Percentiles rank a stretch among this genome's conserved stretches.
Evolutionary conservation across 345 rosid species (phyloP).

Genomic region (Lagerstroemia speciosa): DNA sequence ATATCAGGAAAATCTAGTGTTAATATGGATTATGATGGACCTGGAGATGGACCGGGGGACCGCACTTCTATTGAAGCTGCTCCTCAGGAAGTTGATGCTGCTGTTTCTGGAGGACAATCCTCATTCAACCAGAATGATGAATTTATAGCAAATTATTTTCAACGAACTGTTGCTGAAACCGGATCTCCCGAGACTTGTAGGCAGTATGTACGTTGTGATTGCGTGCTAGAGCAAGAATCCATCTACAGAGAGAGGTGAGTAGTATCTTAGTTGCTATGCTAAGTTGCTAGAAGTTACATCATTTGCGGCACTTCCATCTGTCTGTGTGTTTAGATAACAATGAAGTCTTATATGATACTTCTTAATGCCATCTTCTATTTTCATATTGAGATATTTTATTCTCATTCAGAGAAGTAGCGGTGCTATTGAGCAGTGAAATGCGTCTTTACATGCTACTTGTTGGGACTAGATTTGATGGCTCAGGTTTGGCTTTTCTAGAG

Average conservation of each 20-base stretch:
- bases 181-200: conserved; percentile 50
- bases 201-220: conserved; percentile 49
- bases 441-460: conserved; percentile 62
- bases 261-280: neutral
- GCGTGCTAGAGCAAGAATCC: conserved; percentile 58
- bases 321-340: neutral
- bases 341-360: neutral
- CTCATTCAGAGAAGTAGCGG: conserved; percentile 63
- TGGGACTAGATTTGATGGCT: conserved; percentile 46
- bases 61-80: conserved; percentile 5
- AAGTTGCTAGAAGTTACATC: neutral
- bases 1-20: conserved; percentile 28
- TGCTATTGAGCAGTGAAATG: conserved; percentile 54
- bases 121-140: conserved; percentile 27
- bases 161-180: conserved; percentile 45
- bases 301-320: neutral
- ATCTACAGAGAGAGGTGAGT: conserved; percentile 46
- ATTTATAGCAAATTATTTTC: conserved; percentile 56
- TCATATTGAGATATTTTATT: conserved; percentile 14
- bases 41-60: conserved; percentile 17
- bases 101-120: conserved; percentile 20
- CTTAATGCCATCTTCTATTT: neutral
- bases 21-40: conserved; percentile 22
- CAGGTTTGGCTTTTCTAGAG: conserved; percentile 48
- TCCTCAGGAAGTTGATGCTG: conserved; percentile 15